A percentile compares a stretch with the other conserved stretches of the same genome.
Evolutionary conservation across 2,329 filamentous ascomycete genomes (phyloP).

Genomic region (Clarireedia monteithiana): DNA sequence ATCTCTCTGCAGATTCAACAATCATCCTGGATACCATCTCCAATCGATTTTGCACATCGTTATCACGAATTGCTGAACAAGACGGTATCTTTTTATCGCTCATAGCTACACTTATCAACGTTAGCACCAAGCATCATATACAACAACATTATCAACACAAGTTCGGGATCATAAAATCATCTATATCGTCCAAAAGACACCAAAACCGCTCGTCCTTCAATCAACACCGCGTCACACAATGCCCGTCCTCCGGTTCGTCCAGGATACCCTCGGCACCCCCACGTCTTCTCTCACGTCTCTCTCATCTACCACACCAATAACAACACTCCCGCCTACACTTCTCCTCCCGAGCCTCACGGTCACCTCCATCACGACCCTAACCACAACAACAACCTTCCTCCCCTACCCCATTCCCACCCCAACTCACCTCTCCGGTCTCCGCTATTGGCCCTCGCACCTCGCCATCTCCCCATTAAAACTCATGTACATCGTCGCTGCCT

Average conservation of each 20-base stretch:
- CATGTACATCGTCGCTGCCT: constrained; percentile 5
- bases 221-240: neutral
- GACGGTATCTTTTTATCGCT: neutral
- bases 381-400: too few species aligned
- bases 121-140: neutral
- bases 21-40: neutral
- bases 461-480: neutral
- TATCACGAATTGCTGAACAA: neutral
- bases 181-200: too few species aligned
- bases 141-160: neutral
- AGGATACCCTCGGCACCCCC: neutral
- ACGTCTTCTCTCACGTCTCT: too few species aligned
- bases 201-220: too few species aligned
- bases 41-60: neutral
- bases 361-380: neutral
- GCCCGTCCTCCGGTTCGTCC: neutral
- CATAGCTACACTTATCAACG: neutral
- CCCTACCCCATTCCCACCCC: neutral
- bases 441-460: neutral
- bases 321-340: too few species aligned
- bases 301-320: too few species aligned
- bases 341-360: neutral
- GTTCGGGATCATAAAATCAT: too few species aligned
- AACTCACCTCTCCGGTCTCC: neutral
- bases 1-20: too few species aligned